Percentiles rank a stretch among this genome's conserved stretches.
These are phyloP conservation scores for Gomphus sp. DNA, from an alignment of 1,284 basidiomycete genomes.

Conservation along the genomic window DNA sequence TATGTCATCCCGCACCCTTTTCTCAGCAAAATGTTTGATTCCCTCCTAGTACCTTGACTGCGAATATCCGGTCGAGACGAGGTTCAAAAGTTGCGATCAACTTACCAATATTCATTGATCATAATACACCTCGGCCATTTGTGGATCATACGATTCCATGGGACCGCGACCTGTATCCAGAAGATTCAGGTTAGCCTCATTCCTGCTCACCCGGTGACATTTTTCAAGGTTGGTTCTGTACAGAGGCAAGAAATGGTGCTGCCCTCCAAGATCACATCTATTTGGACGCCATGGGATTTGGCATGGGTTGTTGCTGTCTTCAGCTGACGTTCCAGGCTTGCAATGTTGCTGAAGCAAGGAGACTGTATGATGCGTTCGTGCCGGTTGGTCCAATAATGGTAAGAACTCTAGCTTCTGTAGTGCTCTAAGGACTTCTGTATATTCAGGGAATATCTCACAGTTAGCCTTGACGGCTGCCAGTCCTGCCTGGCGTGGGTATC, in stretches of 20 bases:
- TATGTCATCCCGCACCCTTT: conserved; percentile 34
- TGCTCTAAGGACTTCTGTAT: neutral
- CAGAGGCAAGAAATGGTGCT: conserved; percentile 83
- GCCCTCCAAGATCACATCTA: conserved; percentile 91
- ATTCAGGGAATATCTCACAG: conserved; percentile 31
- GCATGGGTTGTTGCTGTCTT: conserved; percentile 98
- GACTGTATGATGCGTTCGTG: conserved; percentile 91
- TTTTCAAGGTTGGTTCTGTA: neutral
- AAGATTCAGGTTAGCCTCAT: conserved; percentile 57
- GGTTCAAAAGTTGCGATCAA: conserved; percentile 96
- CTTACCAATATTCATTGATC: conserved; percentile 87
- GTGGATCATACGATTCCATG: conserved; percentile 86
- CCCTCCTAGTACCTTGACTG: conserved; percentile 74
- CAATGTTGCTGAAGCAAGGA: conserved; percentile 84
- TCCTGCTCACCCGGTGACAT: neutral
- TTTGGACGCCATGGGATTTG: conserved; percentile 99
- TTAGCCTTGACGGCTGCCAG: conserved; percentile 91
- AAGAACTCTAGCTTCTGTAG: conserved; percentile 16
- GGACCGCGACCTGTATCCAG: conserved; percentile 70
- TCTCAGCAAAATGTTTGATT: conserved; percentile 6
- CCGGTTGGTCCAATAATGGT: conserved; percentile 94
- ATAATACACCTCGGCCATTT: conserved; percentile 82
- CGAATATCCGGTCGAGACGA: conserved; percentile 86
- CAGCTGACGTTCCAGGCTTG: conserved; percentile 98
- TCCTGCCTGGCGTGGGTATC: conserved; percentile 89